phyloP scores from a whole-genome alignment of 441 rosid species.

The Sinapis alba region DNA sequence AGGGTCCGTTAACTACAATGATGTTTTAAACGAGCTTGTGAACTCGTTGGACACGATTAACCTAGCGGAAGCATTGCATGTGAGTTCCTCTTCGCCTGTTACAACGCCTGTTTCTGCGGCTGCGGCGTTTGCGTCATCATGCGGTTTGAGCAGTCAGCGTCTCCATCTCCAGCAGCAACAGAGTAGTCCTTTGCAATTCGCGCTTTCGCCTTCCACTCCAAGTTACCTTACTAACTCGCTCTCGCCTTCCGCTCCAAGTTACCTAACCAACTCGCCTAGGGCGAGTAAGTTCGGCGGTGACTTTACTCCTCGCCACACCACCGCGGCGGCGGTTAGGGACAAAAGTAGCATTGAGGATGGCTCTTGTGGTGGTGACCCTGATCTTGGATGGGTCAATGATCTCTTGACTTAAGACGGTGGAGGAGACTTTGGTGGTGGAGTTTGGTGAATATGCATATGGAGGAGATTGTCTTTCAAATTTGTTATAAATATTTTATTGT shows the following conservation, averaged over 20 bases:
- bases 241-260: conserved; percentile 25
- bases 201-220: conserved; percentile 40
- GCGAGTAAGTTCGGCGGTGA: conserved; percentile 15
- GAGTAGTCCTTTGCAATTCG: conserved; percentile 33
- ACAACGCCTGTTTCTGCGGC: conserved; percentile 38
- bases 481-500: conserved; percentile 22
- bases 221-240: conserved; percentile 19
- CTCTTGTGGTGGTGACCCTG: conserved; percentile 49
- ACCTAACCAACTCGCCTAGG: conserved; percentile 13
- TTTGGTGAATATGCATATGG: conserved; percentile 1
- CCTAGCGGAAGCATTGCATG: conserved; percentile 30
- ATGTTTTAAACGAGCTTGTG: conserved; percentile 60
- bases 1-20: conserved; percentile 48
- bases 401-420: conserved; percentile 49
- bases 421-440: no score
- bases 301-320: conserved; percentile 27
- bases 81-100: conserved; percentile 16
- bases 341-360: conserved; percentile 23
- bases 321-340: conserved; percentile 10
- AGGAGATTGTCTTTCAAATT: conserved; percentile 33
- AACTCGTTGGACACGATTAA: conserved; percentile 38
- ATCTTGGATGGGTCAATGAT: conserved; percentile 92
- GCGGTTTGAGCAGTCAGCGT: conserved; percentile 27
- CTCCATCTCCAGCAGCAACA: conserved; percentile 20
- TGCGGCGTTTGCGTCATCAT: conserved; percentile 25